Evolutionary conservation across 768 basidiomycete species (phyloP), one percentile per base, ranked within the genome.

Genomic region (Lentinula sp.): DNA sequence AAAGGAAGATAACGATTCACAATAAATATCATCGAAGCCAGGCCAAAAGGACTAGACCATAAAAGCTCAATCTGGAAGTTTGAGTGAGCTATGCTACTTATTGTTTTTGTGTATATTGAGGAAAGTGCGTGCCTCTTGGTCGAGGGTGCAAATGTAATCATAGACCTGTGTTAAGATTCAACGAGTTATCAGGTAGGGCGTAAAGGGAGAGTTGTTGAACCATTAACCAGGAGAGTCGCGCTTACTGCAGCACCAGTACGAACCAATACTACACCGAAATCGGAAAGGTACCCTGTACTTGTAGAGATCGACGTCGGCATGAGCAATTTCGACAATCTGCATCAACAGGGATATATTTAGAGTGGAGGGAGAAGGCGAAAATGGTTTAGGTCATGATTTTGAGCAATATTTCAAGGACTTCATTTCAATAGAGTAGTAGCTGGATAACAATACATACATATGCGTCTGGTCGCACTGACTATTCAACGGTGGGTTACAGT

Each of bases 1-100:
- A 73, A 73, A 5, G 72, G 72, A 35, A 70, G 66, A 62, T 73
- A 73, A 11, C 72, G 70, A 57, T 73, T 73, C 21, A 70, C 34
- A 11, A 70, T 49, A 59, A 72, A 73, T 6, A 73, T 58, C 5
- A 61, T 42, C 5, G 67, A 69, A 54, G 66, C 68, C 35, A 68
- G 61, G 2, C 63, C 62, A 63, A 65, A 66, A 10, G 69, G 65
- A 15, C 54, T 57, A 15, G 64, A 61, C 71, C 70, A 71, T 48
- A 71, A 65, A 43, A 67, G 67, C 16, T 62, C 53, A 18, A 71
- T 63, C 70, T 71, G 56, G 8, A 31, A 35, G 13, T n/a, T 3
- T 10, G 28, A 28, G 28, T 40, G 32, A 52, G 48, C 21, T 40
- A 4, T 8, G 18, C 23, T 3, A n/a, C n/a, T n/a, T n/a, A 28